These are phyloP conservation scores for Phytophthora tubulina DNA, from an alignment of 352 stramenopile genomes.

Conservation along the genomic window DNA sequence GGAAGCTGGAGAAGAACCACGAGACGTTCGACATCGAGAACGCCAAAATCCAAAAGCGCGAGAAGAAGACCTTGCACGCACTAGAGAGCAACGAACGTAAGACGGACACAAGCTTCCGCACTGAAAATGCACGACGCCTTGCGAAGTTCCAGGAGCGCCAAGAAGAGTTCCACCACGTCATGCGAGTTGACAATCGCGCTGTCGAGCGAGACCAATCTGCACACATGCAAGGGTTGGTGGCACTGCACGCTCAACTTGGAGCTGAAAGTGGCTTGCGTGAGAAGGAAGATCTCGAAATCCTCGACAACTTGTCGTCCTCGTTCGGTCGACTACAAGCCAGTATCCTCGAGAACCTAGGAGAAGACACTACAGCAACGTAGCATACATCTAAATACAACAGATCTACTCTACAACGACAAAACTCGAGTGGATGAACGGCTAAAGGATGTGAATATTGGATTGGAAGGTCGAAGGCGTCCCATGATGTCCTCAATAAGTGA, in stretches of 20 bases:
- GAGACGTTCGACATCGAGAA: slow-evolving; percentile 95
- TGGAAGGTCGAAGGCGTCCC: slow-evolving; percentile 42
- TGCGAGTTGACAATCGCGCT: slow-evolving; percentile 73
- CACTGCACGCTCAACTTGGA: slow-evolving; percentile 59
- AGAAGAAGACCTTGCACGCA: slow-evolving; percentile 85
- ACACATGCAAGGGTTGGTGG: slow-evolving; percentile 62
- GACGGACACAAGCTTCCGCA: slow-evolving; percentile 67
- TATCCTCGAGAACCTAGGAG: slow-evolving; percentile 85
- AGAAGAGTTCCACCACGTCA: slow-evolving; percentile 72
- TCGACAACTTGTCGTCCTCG: slow-evolving; percentile 82
- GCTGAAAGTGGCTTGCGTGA: slow-evolving; percentile 62
- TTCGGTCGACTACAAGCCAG: slow-evolving; percentile 84
- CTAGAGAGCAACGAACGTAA: slow-evolving; percentile 75
- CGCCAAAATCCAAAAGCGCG: slow-evolving; percentile 92
- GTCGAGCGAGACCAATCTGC: slow-evolving; percentile 57
- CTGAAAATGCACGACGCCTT: slow-evolving; percentile 71
- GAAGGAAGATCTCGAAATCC: slow-evolving; percentile 77
- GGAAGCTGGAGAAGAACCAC: slow-evolving; percentile 90
- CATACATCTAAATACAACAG: slow-evolving; percentile 7
- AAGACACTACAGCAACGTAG: slow-evolving; percentile 38
- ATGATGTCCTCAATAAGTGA: slow-evolving; percentile 14
- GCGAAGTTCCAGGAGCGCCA: slow-evolving; percentile 69
- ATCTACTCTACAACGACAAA: slow-evolving; percentile 28
- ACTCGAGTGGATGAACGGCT: slow-evolving; percentile 31
- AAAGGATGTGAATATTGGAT: slow-evolving; percentile 61